Evolutionary conservation across 2,329 filamentous ascomycete species (phyloP), one percentile per base, ranked within the genome.

Genomic region (Akanthomyces muscarius): DNA sequence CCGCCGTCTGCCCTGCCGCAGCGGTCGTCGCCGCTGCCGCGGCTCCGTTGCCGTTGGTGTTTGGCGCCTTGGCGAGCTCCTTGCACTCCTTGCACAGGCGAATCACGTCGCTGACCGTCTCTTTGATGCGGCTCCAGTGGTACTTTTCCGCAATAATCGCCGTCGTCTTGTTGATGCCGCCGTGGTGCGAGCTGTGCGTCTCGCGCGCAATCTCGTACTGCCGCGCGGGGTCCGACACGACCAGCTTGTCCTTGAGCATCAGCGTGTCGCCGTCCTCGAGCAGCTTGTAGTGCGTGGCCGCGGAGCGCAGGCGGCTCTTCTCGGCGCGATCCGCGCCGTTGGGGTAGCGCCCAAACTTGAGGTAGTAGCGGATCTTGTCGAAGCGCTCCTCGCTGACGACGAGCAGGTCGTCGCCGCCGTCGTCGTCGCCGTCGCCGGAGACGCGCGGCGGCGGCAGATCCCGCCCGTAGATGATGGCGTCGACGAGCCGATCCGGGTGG

Each of bases 71-170:
- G 65, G 86, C 83, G 44, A 85, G 79, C 70, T 96, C 92, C 76
- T 94, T 96, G 79, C 94, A 98, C 73, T 96, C 89, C 8, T 84
- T 78, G 76, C 95, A 99, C 70, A 95, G 94, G 69, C 91, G 89
- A 76, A 98, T 97, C 69, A 97, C 93, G 73, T 94, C 88, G 73
- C 90, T 95, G 65, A 97, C 95, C 0, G 94, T 98, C 77, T 97
- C 93, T 75, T 98, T 99, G 79, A 98, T 98, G 65, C 94, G 86
- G 54, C 96, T 93, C 95, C 95, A 99, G 77, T 98, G 95, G 73
- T 94, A 97, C 71, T 89, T 90, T 73, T 97, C 91, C 13, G 94
- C 92, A 70, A 99, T 97, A 23, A 88, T 89, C 23, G 94, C 93
- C 1, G 94, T 98, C 0, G 94, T 98, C 80, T 97, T 97, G 81